Conservation (phyloP, 2,329 filamentous ascomycete species). For the Fusarium oligoseptatum region DNA sequence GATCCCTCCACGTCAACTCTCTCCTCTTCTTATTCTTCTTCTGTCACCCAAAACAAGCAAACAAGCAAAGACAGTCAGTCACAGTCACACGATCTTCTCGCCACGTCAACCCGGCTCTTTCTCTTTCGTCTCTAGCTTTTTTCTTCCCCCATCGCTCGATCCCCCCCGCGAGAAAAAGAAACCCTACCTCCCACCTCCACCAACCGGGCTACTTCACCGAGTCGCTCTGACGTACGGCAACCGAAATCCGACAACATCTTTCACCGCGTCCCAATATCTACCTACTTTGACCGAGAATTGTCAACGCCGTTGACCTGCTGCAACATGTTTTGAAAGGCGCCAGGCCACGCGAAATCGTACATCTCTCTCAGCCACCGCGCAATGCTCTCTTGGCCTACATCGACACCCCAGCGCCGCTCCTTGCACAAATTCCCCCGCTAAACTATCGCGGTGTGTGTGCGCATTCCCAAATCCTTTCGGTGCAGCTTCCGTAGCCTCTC, state of each 20-base stretch:
- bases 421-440: slow-evolving; percentile 19
- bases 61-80: background rate
- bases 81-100: slow-evolving; percentile 10
- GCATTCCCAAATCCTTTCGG: slow-evolving; percentile 10
- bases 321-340: slow-evolving; percentile 24
- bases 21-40: slow-evolving; percentile 36
- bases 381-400: slow-evolving; percentile 36
- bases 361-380: slow-evolving; percentile 15
- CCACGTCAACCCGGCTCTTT: background rate
- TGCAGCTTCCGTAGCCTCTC: slow-evolving; percentile 5
- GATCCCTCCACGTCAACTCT: slow-evolving; percentile 32
- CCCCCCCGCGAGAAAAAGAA: slow-evolving; percentile 7
- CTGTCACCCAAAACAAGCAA: slow-evolving; percentile 14
- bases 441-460: slow-evolving; percentile 24
- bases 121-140: background rate
- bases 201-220: slow-evolving; percentile 34
- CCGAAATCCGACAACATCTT: slow-evolving; percentile 21
- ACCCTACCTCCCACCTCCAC: slow-evolving; percentile 14
- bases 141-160: background rate
- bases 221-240: slow-evolving; percentile 35
- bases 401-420: slow-evolving; percentile 16
- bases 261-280: slow-evolving; percentile 6
- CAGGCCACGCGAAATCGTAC: slow-evolving; percentile 11
- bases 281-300: background rate
- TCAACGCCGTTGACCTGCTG: slow-evolving; percentile 8